A percentile compares a stretch with the other conserved stretches of the same genome.
Evolutionary conservation across 129 eudicot genomes (phyloP).

Genomic region (Glebionis coronaria): DNA sequence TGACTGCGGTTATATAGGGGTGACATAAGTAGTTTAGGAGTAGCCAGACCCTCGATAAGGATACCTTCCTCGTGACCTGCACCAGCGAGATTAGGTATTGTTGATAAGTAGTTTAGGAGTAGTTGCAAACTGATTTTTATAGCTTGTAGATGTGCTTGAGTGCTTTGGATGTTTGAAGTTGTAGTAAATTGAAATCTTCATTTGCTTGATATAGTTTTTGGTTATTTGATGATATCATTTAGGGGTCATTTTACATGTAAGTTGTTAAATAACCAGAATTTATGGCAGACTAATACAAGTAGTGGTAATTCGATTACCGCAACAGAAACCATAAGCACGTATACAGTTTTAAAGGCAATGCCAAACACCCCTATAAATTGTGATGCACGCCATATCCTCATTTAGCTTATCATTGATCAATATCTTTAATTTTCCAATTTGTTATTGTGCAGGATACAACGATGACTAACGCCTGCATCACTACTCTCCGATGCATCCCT

Average conservation of each 20-base stretch:
- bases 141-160: background rate
- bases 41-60: too few species aligned
- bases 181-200: too few species aligned
- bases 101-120: background rate
- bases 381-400: background rate
- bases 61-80: too few species aligned
- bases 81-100: background rate
- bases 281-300: too few species aligned
- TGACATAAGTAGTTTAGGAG: too few species aligned
- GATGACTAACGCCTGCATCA: constrained; percentile 52
- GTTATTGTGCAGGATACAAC: constrained; percentile 7
- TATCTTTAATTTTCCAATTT: background rate
- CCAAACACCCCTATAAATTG: background rate
- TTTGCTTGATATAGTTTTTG: too few species aligned
- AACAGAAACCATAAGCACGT: too few species aligned
- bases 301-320: too few species aligned
- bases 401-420: background rate
- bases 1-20: background rate
- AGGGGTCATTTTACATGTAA: too few species aligned
- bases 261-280: too few species aligned
- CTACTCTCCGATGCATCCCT: constrained; percentile 39
- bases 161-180: background rate
- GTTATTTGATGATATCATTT: too few species aligned
- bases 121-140: background rate
- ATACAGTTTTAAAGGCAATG: too few species aligned